Evolutionary conservation across 208 protist genomes (phyloP).

Genomic region (Leishmania aethiopica): DNA sequence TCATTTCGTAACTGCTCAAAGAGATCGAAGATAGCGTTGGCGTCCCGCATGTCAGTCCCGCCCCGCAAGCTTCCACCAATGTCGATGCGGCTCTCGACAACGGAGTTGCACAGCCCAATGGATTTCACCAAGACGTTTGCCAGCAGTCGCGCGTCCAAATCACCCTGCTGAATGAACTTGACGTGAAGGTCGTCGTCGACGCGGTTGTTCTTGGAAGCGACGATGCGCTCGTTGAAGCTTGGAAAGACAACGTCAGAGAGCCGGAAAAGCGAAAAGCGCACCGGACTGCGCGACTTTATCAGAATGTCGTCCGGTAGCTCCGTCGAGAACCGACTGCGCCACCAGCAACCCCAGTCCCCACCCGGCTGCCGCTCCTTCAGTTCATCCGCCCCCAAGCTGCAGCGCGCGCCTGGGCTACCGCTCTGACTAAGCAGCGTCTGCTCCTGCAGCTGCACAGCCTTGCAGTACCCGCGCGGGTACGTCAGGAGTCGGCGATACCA

Average conservation of each 20-base stretch:
- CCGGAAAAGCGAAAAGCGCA: slow-evolving; percentile 68
- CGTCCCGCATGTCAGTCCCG: slow-evolving; percentile 51
- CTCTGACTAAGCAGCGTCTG: slow-evolving; percentile 44
- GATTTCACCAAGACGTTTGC: slow-evolving; percentile 55
- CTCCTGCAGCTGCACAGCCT: slow-evolving; percentile 57
- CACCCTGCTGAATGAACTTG: slow-evolving; percentile 30
- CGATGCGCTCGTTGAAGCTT: slow-evolving; percentile 49
- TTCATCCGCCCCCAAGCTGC: slow-evolving; percentile 43
- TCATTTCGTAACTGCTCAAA: slow-evolving; percentile 51
- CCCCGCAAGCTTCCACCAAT: slow-evolving; percentile 44
- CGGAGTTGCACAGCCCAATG: slow-evolving; percentile 54
- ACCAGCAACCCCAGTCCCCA: slow-evolving; percentile 43
- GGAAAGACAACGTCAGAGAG: slow-evolving; percentile 68
- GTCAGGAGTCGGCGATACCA: slow-evolving; percentile 58
- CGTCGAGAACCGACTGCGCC: slow-evolving; percentile 41
- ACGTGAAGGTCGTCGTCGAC: slow-evolving; percentile 38
- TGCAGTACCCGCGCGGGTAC: slow-evolving; percentile 51
- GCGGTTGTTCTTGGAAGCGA: slow-evolving; percentile 64
- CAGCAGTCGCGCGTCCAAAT: slow-evolving; percentile 57
- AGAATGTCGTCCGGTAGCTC: slow-evolving; percentile 39
- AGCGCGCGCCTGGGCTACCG: slow-evolving; percentile 43
- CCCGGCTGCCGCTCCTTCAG: slow-evolving; percentile 31
- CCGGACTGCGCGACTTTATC: slow-evolving; percentile 24
- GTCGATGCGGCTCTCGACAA: slow-evolving; percentile 64
- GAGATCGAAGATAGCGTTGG: slow-evolving; percentile 52